These are phyloP conservation scores for Plantago lanceolata DNA, from an alignment of 305 asterid species.

Conservation along the genomic window DNA sequence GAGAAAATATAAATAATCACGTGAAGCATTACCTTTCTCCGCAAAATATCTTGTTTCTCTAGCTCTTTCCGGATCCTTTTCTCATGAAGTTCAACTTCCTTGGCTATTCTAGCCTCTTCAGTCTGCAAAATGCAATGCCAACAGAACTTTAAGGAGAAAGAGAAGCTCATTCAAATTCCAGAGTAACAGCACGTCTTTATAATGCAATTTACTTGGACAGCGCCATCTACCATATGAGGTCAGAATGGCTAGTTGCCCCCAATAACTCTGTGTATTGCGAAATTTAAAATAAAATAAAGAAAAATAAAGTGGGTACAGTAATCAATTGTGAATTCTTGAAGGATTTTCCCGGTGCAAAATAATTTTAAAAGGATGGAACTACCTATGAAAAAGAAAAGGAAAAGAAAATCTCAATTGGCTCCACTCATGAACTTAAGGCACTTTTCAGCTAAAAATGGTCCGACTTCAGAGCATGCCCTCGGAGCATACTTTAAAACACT, in stretches of 20 bases:
- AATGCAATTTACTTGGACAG: too few relatives aligned
- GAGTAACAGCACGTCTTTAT: too few relatives aligned
- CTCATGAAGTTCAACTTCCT: conserved; percentile 85
- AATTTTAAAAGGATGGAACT: too few relatives aligned
- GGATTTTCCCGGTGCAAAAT: background rate
- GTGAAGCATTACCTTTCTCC: conserved; percentile 57
- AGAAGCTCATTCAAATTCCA: background rate
- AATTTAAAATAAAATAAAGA: too few relatives aligned
- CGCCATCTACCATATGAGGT: too few relatives aligned
- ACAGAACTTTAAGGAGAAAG: background rate
- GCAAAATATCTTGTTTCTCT: conserved; percentile 75
- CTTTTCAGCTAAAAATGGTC: background rate
- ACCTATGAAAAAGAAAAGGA: background rate
- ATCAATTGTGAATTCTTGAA: too few relatives aligned
- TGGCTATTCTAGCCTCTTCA: conserved; percentile 81
- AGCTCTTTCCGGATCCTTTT: conserved; percentile 81
- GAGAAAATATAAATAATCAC: conserved; percentile 7
- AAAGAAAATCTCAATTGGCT: background rate
- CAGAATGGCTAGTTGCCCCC: too few relatives aligned
- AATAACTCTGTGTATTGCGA: too few relatives aligned
- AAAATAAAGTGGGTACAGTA: too few relatives aligned
- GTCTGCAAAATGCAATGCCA: conserved; percentile 38
- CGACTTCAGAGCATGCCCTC: background rate
- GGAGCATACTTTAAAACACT: background rate
- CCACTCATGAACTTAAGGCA: background rate